Base-by-base conservation (phyloP, 495 filamentous ascomycete genomes). In the Sphaerosporella brunnea region DNA sequence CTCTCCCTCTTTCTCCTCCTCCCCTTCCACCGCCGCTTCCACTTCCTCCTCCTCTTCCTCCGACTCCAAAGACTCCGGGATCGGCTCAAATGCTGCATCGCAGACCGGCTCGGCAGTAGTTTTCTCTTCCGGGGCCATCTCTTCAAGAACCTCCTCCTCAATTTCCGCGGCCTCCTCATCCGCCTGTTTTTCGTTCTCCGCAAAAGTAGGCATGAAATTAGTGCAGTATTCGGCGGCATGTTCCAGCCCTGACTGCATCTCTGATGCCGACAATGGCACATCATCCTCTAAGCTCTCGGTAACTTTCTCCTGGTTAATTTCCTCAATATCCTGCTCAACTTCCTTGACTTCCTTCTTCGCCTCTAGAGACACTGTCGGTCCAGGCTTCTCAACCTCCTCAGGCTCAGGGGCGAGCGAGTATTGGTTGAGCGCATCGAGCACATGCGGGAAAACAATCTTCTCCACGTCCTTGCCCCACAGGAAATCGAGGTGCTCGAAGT, bases 401-500 rank as follows among this genome's bases (percentile, higher is more conserved):
- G 68, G 65, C 51, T 72, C 69, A 36, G 67, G 67, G 2, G 68
- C 61, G 35, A 62, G 64, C 7, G 68, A 69, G 55, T 85, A 78
- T 47, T 65, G 73, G 36, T 86, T 77, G 2, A 97, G 67, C 0
- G 88, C 85, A 51, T 88, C 77, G 55, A 92, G 85, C 10, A 96
- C 83, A 63, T 93, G 79, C 8, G 75, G 80, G 56, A 93, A 93
- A 2, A 96, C 88, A 32, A 82, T 71, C n/a, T 68, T 66, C 41
- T 90, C 71, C 9, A 92, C 82, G 56, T 94, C 82, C 21, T 73
- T 64, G 3, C 82, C 88, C 90, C 90, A 97, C n/a, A 97, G 67
- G 59, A 97, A 93, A 62, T 97, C 90, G 28, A 97, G 72, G 63
- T 97, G 90, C 58, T 97, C 90, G 59, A 92, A 97, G 50, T 93